Percentiles rank a stretch among this genome's conserved stretches.
Conservation (phyloP, 2,329 filamentous ascomycete genomes). For the Colletotrichum acutatum region DNA sequence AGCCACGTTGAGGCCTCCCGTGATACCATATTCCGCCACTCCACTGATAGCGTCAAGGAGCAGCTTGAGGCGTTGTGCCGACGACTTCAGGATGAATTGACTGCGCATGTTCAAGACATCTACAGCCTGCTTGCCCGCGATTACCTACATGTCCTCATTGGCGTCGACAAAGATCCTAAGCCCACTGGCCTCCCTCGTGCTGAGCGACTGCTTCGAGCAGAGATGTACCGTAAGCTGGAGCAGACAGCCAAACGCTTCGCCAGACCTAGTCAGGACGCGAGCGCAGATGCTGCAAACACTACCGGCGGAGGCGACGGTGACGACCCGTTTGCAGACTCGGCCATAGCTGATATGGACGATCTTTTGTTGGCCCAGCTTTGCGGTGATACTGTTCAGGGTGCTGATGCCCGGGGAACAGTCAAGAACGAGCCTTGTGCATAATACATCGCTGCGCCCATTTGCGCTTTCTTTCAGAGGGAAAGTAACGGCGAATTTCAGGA, state of each 20-base stretch:
- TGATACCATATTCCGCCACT: conserved; percentile 37
- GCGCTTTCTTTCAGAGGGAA: background rate
- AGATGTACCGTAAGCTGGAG: background rate
- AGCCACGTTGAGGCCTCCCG: conserved; percentile 35
- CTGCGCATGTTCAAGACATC: conserved; percentile 15
- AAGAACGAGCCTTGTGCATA: background rate
- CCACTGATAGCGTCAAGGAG: conserved; percentile 33
- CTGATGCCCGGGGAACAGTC: background rate
- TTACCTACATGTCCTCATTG: conserved; percentile 23
- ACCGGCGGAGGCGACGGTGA: too few species aligned
- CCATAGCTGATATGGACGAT: background rate
- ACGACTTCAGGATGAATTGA: conserved; percentile 9
- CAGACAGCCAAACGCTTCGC: background rate
- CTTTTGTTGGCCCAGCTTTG: background rate
- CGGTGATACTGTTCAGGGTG: background rate
- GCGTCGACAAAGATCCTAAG: conserved; percentile 3
- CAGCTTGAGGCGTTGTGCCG: conserved; percentile 31
- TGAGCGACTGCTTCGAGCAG: conserved; percentile 5
- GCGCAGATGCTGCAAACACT: too few species aligned
- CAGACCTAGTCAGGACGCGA: background rate
- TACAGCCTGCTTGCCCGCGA: conserved; percentile 27
- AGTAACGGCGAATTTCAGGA: background rate
- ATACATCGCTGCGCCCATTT: background rate
- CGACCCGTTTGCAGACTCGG: background rate
- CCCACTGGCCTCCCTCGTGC: background rate